Evolutionary conservation across 345 rosid genomes (phyloP), one percentile per base, ranked within the genome.

Genomic region (Limnanthes douglasii): DNA sequence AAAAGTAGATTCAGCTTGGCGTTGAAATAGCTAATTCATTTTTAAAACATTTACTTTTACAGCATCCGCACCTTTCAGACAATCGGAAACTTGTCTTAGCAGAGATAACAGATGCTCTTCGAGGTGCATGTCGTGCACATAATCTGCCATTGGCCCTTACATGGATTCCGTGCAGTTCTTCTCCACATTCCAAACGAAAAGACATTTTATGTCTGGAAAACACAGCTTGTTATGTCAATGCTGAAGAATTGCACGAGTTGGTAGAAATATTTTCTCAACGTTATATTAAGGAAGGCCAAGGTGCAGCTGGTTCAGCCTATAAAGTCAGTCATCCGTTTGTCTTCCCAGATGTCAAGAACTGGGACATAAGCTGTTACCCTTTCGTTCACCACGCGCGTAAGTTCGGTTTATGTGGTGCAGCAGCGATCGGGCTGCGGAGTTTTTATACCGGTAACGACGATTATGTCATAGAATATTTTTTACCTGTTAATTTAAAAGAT

Each of bases 361-460:
- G 72, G 41, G 57, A 79, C 51, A 72, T 88, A 52, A 42, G 43
- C 8, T 78, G 73, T 34, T 79, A 76, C 55, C 90, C 97, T 22
- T 78, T 78, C 23, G 97, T 88, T 31, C 95, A 82, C 18, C 95
- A 76, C 41, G 93, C 95, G 28, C 80, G 97, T 37, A 76, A 71
- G 53, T 73, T 63, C 54, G 73, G 88, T 16, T 56, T 88, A 33
- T 75, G 64, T 64, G 93, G 95, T 43, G 97, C 86, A 2, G 97
- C 83, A 55, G 93, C 95, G 15, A 78, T 76, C 56, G 70, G 80
- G 65, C 68, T 88, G 17, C 69, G 86, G 59, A 88, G 97, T 35
- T 83, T 79, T n/a, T 48, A 60, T 42, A 88, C 95, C 2, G 84
- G 72, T 2, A 68, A 72, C 22, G 65, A 59, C 32, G 84, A 78